A percentile compares a stretch with the other conserved stretches of the same genome.
Evolutionary conservation across 176 grass and related monocot genomes (phyloP).

Genomic region (Otatea glauca): DNA sequence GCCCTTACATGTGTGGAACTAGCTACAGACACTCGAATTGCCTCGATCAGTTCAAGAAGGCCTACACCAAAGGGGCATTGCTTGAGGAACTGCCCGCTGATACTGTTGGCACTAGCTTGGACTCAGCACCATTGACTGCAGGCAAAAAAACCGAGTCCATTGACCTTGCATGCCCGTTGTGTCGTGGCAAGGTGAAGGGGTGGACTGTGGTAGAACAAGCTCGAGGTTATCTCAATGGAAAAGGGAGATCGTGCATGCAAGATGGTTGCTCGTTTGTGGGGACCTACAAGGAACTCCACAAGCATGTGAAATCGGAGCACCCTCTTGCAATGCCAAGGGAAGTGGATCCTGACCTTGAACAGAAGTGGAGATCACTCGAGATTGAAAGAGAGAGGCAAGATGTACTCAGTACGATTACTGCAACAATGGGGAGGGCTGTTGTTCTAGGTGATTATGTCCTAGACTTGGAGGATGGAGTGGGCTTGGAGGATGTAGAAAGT

Average conservation of each 20-base stretch:
- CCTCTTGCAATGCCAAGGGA: constrained; percentile 78
- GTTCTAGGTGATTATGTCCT: constrained; percentile 90
- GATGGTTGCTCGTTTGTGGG: constrained; percentile 85
- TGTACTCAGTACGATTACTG: constrained; percentile 86
- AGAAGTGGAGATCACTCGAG: constrained; percentile 90
- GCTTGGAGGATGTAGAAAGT: constrained; percentile 66
- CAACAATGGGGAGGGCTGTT: constrained; percentile 78
- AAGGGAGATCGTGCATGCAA: constrained; percentile 92
- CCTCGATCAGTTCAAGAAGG: constrained; percentile 95
- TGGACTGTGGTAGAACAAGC: constrained; percentile 95
- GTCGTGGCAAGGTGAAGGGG: constrained; percentile 92
- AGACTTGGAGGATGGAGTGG: constrained; percentile 57
- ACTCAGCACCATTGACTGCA: constrained; percentile 32
- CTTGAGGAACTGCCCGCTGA: constrained; percentile 52
- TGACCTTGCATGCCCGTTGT: constrained; percentile 85
- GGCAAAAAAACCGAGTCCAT: constrained; percentile 59
- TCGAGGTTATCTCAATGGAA: constrained; percentile 79
- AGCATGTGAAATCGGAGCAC: constrained; percentile 85
- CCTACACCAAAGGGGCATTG: constrained; percentile 71
- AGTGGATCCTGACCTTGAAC: constrained; percentile 78
- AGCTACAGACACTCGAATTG: constrained; percentile 91
- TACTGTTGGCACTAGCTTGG: constrained; percentile 34
- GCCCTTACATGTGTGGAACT: constrained; percentile 96
- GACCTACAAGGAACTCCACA: constrained; percentile 86
- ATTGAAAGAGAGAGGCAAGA: constrained; percentile 87